A percentile compares a stretch with the other conserved stretches of the same genome.
These are phyloP conservation scores for Fusarium metavorans DNA, from an alignment of 2,329 filamentous ascomycete genomes.

Conservation along the genomic window DNA sequence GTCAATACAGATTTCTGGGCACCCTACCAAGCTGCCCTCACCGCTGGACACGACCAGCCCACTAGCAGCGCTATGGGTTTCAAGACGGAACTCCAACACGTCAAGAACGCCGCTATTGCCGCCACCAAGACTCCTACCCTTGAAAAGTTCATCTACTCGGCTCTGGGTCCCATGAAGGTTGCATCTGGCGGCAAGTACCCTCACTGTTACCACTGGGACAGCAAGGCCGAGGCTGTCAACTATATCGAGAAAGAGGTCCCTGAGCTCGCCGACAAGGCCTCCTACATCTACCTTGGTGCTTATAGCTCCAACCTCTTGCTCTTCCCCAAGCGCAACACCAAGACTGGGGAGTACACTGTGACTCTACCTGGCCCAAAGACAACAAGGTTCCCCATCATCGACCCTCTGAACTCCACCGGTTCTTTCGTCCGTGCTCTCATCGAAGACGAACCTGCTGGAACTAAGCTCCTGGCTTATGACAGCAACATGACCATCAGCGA, in stretches of 20 bases:
- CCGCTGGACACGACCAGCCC: constrained; percentile 49
- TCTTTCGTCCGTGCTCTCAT: constrained; percentile 58
- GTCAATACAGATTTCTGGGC: constrained; percentile 66
- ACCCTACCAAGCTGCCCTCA: constrained; percentile 54
- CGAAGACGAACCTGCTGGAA: constrained; percentile 53
- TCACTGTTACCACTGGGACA: constrained; percentile 62
- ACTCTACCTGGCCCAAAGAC: constrained; percentile 43
- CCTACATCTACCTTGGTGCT: constrained; percentile 39
- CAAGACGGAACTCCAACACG: constrained; percentile 60
- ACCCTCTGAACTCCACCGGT: constrained; percentile 54
- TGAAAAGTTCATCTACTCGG: constrained; percentile 62
- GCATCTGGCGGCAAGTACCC: constrained; percentile 57
- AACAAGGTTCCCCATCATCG: constrained; percentile 54
- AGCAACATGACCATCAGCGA: constrained; percentile 51
- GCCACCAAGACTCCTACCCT: constrained; percentile 55
- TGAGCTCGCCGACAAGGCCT: constrained; percentile 55
- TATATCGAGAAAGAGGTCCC: constrained; percentile 58
- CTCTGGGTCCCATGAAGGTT: constrained; percentile 58
- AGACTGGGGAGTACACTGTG: constrained; percentile 48
- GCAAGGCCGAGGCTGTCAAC: constrained; percentile 61
- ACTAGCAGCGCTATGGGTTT: constrained; percentile 54
- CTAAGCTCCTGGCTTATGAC: constrained; percentile 60
- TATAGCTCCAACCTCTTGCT: constrained; percentile 42
- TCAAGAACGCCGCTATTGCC: constrained; percentile 65
- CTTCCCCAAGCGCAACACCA: constrained; percentile 39